phyloP scores from a whole-genome alignment of 345 rosid genomes.

The thale cress (Arabidopsis thaliana) region TAIR10.1 NC_003075.7:9851001-9851500 shows the following conservation, averaged over 20 bases:
- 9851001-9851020: constrained; percentile 4
- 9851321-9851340: background rate
- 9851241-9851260: background rate
- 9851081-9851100: constrained; percentile 46
- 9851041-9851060: constrained; percentile 46
- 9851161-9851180: constrained; percentile 44
- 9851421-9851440: constrained; percentile 27
- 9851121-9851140: constrained; percentile 41
- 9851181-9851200: constrained; percentile 13
- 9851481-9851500: constrained; percentile 40
- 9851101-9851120: constrained; percentile 39
- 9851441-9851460: constrained; percentile 40
- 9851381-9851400: constrained; percentile 27
- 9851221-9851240: constrained; percentile 3
- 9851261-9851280: background rate
- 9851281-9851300: constrained; percentile 20
- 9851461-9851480: constrained; percentile 40
- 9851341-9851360: background rate
- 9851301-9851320: constrained; percentile 9
- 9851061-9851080: constrained; percentile 46
- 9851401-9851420: constrained; percentile 27
- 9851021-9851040: constrained; percentile 17
- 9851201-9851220: background rate
- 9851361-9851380: constrained; percentile 9
- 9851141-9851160: constrained; percentile 48